Evolutionary conservation across 2,329 filamentous ascomycete species (phyloP).

Genomic region (Pleomassaria siparia): DNA sequence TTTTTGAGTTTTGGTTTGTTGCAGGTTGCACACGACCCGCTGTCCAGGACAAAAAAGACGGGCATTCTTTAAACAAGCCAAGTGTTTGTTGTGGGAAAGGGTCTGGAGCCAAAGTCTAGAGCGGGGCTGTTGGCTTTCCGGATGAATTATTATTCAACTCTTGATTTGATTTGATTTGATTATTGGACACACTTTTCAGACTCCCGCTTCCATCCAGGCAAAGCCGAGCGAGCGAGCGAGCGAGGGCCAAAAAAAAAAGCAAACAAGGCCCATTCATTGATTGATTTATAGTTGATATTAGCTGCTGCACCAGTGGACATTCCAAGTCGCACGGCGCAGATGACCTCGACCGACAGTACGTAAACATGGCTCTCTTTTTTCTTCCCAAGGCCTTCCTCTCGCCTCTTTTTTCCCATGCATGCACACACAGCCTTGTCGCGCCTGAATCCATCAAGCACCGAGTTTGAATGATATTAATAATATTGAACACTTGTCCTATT

Average conservation of each 20-base stretch:
- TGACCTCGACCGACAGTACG: conserved; percentile 11
- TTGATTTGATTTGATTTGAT: neutral
- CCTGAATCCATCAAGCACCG: neutral
- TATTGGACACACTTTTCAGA: conserved; percentile 10
- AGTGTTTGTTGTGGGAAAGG: neutral
- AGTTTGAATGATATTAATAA: too few relatives aligned
- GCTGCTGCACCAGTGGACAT: neutral
- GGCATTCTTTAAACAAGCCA: too few relatives aligned
- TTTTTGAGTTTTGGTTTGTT: conserved; percentile 8
- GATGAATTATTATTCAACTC: neutral
- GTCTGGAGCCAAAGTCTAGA: neutral
- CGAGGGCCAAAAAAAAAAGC: neutral
- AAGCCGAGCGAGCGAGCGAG: conserved; percentile 13
- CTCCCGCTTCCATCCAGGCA: conserved; percentile 8
- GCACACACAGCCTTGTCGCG: neutral
- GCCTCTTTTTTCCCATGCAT: conserved; percentile 4
- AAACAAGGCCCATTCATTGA: neutral
- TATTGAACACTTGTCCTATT: conserved; percentile 10
- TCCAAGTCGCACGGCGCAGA: conserved; percentile 9
- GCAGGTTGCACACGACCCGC: conserved; percentile 12
- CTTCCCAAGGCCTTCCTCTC: conserved; percentile 10
- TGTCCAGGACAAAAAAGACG: conserved; percentile 7
- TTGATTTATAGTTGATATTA: neutral
- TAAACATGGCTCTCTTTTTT: neutral
- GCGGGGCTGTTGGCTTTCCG: conserved; percentile 1